phyloP scores from a whole-genome alignment of 768 basidiomycete species.

The Piloderma croceum region DNA sequence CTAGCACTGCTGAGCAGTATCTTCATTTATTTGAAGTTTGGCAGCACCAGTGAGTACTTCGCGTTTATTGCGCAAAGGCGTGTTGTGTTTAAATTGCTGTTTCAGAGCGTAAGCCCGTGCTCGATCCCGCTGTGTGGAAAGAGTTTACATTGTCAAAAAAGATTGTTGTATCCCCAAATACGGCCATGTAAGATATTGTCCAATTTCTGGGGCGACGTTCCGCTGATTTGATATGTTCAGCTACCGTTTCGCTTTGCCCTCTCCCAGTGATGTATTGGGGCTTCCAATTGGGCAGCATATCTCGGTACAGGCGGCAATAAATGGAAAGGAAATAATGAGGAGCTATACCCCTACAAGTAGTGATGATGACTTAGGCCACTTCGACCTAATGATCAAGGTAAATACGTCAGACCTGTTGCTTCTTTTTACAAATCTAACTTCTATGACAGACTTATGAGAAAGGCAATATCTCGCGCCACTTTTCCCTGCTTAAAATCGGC shows the following conservation, averaged over 20 bases:
- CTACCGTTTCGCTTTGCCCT: constrained; percentile 87
- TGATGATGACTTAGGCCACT: constrained; percentile 88
- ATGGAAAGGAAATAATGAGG: constrained; percentile 84
- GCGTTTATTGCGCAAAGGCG: constrained; percentile 7
- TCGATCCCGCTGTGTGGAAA: constrained; percentile 75
- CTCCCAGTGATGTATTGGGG: constrained; percentile 71
- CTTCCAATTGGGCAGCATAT: constrained; percentile 98
- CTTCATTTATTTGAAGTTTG: constrained; percentile 50
- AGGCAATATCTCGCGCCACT: constrained; percentile 91
- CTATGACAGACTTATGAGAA: constrained; percentile 85
- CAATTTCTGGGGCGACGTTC: constrained; percentile 1
- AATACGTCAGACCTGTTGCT: constrained; percentile 8
- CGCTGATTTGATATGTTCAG: constrained; percentile 32
- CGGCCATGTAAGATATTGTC: constrained; percentile 69
- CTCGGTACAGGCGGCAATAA: constrained; percentile 82
- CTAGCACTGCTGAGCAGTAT: constrained; percentile 44
- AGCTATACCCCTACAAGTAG: constrained; percentile 95
- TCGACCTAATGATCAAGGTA: constrained; percentile 97
- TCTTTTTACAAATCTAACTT: too few species aligned
- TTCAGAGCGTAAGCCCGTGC: constrained; percentile 60
- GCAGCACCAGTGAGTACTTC: constrained; percentile 34
- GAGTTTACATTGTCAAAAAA: constrained; percentile 79
- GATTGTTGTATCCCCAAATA: constrained; percentile 86
- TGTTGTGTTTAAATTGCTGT: constrained; percentile 4
- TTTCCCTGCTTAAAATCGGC: constrained; percentile 78